Conservation (phyloP, 2,329 filamentous ascomycete species). For the Colletotrichum sp. region DNA sequence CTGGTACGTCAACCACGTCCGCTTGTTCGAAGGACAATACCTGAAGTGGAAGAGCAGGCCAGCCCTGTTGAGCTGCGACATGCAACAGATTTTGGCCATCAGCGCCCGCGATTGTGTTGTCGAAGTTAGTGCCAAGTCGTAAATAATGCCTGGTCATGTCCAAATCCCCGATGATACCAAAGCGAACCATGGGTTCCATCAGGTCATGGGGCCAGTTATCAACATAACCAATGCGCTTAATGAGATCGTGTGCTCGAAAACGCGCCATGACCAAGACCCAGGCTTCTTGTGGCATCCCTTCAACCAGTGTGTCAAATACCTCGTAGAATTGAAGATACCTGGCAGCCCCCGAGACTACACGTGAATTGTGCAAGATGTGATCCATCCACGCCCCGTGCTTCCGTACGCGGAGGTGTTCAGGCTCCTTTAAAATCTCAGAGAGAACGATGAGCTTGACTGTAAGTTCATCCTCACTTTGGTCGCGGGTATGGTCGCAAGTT, state of each 20-base stretch:
- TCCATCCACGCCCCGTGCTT: neutral
- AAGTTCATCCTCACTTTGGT: neutral
- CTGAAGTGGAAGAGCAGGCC: neutral
- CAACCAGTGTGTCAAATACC: neutral
- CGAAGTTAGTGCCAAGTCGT: neutral
- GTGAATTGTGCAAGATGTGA: neutral
- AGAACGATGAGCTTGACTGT: neutral
- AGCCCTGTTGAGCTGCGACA: accelerated
- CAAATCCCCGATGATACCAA: neutral
- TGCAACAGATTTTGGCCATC: neutral
- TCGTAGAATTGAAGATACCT: neutral
- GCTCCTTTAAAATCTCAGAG: neutral
- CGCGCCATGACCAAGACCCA: neutral
- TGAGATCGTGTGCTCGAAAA: neutral
- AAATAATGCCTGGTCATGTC: neutral
- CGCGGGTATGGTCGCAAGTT: neutral
- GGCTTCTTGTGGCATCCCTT: neutral
- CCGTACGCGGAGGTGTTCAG: neutral
- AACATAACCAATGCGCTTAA: neutral
- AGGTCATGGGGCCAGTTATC: neutral
- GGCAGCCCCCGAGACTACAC: neutral
- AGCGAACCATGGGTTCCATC: neutral
- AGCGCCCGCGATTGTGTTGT: neutral
- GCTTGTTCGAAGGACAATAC: neutral
- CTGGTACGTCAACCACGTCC: neutral